Percentiles rank a stretch among this genome's conserved stretches.
These are phyloP conservation scores for Pseudozyma sp. DNA, from an alignment of 1,284 basidiomycete genomes.

Conservation along the genomic window DNA sequence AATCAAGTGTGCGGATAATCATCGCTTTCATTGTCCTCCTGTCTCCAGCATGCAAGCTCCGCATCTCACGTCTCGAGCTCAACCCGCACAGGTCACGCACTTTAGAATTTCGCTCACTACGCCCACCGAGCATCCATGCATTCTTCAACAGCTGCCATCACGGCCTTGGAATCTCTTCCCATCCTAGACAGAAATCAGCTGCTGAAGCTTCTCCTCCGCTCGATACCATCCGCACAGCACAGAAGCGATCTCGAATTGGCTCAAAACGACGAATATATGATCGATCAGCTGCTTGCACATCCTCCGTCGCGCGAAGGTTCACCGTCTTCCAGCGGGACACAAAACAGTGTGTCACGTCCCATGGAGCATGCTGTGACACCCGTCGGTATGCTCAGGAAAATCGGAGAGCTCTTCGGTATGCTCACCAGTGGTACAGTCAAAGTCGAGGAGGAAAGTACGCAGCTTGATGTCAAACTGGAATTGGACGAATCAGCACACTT, in stretches of 20 bases:
- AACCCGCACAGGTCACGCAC: too few species aligned
- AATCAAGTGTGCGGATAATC: too few species aligned
- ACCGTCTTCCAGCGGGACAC: neutral
- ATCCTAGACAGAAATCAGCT: constrained; percentile 9
- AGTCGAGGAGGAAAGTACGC: neutral
- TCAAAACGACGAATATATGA: neutral
- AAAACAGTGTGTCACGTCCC: too few species aligned
- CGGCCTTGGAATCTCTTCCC: neutral
- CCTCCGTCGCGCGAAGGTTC: neutral
- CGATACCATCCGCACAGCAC: constrained; percentile 15
- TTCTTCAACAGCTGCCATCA: neutral
- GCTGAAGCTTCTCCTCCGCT: constrained; percentile 16
- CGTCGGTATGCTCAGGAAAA: constrained; percentile 1
- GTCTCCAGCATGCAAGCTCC: too few species aligned
- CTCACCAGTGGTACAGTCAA: constrained; percentile 6
- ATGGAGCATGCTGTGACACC: neutral
- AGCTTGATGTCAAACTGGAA: neutral
- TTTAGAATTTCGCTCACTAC: too few species aligned
- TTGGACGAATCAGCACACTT: neutral
- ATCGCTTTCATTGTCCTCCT: too few species aligned
- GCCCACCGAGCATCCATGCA: neutral
- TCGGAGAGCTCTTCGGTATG: neutral
- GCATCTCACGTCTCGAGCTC: too few species aligned
- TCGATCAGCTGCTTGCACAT: constrained; percentile 9
- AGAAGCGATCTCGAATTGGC: constrained; percentile 2